These are phyloP conservation scores for Cryphonectria naterciae DNA, from an alignment of 2,329 filamentous ascomycete species.

Conservation along the genomic window DNA sequence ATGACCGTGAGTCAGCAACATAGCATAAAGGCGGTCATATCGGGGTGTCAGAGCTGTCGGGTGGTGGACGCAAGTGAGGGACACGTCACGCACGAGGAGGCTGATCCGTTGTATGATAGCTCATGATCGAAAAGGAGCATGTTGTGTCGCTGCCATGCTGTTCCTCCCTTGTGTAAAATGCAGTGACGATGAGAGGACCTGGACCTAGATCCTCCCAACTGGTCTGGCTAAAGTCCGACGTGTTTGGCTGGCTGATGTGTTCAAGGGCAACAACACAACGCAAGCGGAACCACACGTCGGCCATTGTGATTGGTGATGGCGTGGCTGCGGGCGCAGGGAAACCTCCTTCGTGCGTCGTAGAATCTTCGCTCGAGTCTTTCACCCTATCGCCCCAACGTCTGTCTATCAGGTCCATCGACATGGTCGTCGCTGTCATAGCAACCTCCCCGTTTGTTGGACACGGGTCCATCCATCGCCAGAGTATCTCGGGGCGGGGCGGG, in stretches of 20 bases:
- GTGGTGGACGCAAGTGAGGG: not conserved
- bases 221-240: not conserved
- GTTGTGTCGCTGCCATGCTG: not conserved
- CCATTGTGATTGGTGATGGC: not conserved
- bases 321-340: not conserved
- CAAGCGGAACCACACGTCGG: not conserved
- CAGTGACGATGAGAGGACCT: not conserved
- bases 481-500: not conserved
- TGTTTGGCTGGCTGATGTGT: not conserved
- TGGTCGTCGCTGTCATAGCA: not conserved
- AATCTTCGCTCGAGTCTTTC: not conserved
- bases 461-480: not conserved
- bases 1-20: not conserved
- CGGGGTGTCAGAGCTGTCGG: not conserved
- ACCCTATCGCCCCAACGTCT: not conserved
- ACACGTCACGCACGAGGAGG: not conserved
- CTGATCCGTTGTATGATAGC: not conserved
- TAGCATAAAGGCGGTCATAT: not conserved
- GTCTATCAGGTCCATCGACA: not conserved
- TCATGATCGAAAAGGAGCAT: not conserved
- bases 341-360: not conserved
- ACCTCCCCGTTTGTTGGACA: not conserved
- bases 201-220: not conserved
- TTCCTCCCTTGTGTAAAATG: not conserved
- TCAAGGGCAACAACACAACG: not conserved